phyloP scores from a whole-genome alignment of 768 basidiomycete genomes.

The Russula sp. region DNA sequence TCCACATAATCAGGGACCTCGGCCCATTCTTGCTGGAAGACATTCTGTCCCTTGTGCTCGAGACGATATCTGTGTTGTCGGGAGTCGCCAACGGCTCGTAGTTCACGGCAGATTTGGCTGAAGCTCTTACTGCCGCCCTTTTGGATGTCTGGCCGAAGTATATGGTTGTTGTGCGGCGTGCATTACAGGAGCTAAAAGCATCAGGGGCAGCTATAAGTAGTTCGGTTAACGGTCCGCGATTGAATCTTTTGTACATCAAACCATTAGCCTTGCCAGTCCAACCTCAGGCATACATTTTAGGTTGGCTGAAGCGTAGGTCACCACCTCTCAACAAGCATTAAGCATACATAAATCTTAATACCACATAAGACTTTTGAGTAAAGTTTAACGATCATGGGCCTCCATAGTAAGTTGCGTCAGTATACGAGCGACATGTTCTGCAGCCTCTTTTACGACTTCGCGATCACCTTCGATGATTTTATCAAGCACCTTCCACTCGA shows the following conservation, averaged over 20 bases:
- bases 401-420: slow-evolving; percentile 33
- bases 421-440: slow-evolving; percentile 37
- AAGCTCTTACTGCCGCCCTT: slow-evolving; percentile 56
- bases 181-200: slow-evolving; percentile 8
- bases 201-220: neutral
- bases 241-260: slow-evolving; percentile 26
- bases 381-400: neutral
- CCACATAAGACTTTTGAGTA: too few relatives aligned
- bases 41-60: slow-evolving; percentile 80
- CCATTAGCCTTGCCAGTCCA: neutral
- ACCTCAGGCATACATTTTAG: too few relatives aligned
- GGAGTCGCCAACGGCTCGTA: slow-evolving; percentile 68
- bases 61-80: slow-evolving; percentile 75
- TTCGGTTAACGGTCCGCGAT: neutral
- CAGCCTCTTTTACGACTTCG: slow-evolving; percentile 32
- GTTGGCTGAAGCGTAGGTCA: neutral
- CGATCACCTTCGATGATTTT: slow-evolving; percentile 34
- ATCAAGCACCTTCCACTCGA: slow-evolving; percentile 34
- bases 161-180: slow-evolving; percentile 55
- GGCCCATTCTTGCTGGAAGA: slow-evolving; percentile 86
- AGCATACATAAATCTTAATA: too few relatives aligned
- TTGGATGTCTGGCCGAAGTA: slow-evolving; percentile 85
- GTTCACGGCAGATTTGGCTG: slow-evolving; percentile 62
- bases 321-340: too few relatives aligned
- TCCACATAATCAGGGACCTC: slow-evolving; percentile 72